These are phyloP conservation scores for Protomyces inundatus DNA, from an alignment of 1,139 yeast species.

Conservation along the genomic window DNA sequence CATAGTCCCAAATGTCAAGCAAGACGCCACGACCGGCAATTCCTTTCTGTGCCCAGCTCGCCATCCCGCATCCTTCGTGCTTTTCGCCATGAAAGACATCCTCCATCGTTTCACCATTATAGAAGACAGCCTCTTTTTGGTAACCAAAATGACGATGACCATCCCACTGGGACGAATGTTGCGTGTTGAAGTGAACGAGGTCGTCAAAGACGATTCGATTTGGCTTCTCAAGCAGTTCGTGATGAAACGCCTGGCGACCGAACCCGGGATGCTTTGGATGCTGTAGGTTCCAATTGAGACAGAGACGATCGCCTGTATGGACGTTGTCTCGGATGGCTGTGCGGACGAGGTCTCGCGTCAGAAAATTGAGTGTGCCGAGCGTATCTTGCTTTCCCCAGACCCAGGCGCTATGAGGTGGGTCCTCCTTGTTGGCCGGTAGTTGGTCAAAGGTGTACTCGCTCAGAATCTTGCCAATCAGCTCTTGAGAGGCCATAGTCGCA, in stretches of 20 bases:
- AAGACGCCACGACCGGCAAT: constrained; percentile 39
- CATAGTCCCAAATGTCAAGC: constrained; percentile 36
- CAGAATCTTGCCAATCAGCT: background rate
- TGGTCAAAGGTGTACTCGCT: constrained; percentile 2
- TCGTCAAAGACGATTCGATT: constrained; percentile 34
- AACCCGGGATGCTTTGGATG: constrained; percentile 21
- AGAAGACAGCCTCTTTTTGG: constrained; percentile 32
- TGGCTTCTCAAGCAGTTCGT: constrained; percentile 7
- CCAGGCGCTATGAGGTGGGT: constrained; percentile 29
- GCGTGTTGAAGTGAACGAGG: constrained; percentile 37
- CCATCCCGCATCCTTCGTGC: constrained; percentile 35
- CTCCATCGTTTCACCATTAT: constrained; percentile 35
- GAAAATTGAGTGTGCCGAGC: constrained; percentile 27
- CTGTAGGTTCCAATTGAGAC: constrained; percentile 25
- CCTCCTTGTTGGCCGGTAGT: constrained; percentile 22
- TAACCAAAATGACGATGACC: constrained; percentile 38
- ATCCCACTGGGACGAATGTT: constrained; percentile 40
- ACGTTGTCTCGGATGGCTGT: constrained; percentile 16
- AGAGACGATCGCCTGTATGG: constrained; percentile 20
- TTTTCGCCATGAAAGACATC: constrained; percentile 34
- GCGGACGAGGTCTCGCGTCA: constrained; percentile 21
- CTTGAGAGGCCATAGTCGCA: too few species aligned
- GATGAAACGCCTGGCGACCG: constrained; percentile 9
- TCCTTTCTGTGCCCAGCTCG: constrained; percentile 37
- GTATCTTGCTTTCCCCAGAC: constrained; percentile 28